phyloP scores from a whole-genome alignment of 495 filamentous ascomycete genomes.

The Aspergillus kassunensis region DNA sequence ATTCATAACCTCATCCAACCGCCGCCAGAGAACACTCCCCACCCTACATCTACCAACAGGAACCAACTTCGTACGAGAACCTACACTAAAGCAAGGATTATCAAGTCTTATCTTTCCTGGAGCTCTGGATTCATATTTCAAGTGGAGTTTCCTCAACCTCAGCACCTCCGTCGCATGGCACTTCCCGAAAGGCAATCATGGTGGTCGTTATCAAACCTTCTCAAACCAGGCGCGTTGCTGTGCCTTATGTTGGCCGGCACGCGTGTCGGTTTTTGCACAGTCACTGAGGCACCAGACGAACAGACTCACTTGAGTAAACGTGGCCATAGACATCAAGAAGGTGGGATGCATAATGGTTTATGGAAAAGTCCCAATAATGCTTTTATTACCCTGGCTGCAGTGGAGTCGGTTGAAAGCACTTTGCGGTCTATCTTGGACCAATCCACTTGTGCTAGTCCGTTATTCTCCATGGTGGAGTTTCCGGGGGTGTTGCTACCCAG shows the following conservation, averaged over 20 bases:
- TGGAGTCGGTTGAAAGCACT: conserved; percentile 19
- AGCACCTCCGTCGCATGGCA: conserved; percentile 22
- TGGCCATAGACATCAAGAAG: neutral
- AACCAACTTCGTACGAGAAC: conserved; percentile 24
- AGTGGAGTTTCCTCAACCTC: conserved; percentile 54
- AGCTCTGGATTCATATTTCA: conserved; percentile 52
- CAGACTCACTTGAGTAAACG: conserved; percentile 3
- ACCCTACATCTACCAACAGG: neutral
- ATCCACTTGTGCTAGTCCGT: neutral
- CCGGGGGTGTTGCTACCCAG: conserved; percentile 63
- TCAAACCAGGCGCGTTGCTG: conserved; percentile 55
- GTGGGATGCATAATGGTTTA: neutral
- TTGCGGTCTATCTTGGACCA: conserved; percentile 27
- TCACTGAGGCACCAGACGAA: conserved; percentile 30
- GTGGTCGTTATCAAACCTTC: conserved; percentile 56
- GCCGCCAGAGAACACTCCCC: neutral
- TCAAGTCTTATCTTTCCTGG: conserved; percentile 37
- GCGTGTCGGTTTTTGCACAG: conserved; percentile 51
- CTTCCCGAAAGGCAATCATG: conserved; percentile 46
- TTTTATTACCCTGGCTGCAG: conserved; percentile 14
- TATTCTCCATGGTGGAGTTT: conserved; percentile 59
- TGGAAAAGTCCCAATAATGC: conserved; percentile 13
- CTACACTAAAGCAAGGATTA: conserved; percentile 36
- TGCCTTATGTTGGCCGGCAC: conserved; percentile 50
- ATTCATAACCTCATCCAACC: conserved; percentile 14